A percentile compares a stretch with the other conserved stretches of the same genome.
phyloP scores from a whole-genome alignment of 2,329 filamentous ascomycete species.

The Pestalotiopsis sp. region DNA sequence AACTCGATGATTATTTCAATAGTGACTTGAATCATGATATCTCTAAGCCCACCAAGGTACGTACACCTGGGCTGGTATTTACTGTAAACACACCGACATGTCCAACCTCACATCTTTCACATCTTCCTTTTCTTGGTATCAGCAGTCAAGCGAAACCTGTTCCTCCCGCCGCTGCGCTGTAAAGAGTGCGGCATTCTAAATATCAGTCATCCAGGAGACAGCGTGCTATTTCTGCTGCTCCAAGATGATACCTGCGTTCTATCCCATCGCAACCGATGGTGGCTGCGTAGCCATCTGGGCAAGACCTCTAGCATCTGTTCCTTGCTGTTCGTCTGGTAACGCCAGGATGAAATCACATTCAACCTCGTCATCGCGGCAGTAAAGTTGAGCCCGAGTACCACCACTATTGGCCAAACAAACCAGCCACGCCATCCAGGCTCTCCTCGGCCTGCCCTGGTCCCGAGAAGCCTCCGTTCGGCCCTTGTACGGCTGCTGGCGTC shows the following conservation, averaged over 20 bases:
- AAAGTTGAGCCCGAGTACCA: neutral
- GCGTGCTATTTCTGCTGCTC: neutral
- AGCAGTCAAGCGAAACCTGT: no score
- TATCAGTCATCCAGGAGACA: neutral
- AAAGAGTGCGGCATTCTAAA: no score
- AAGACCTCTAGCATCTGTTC: neutral
- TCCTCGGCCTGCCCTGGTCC: constrained; percentile 44
- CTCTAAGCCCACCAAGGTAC: no score
- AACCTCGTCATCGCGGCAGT: neutral
- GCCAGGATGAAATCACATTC: neutral
- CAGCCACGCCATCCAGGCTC: constrained; percentile 56
- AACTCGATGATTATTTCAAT: no score
- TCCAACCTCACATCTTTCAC: no score
- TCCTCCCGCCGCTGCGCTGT: no score
- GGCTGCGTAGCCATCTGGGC: neutral
- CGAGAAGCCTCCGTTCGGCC: constrained; percentile 23
- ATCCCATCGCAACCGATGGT: neutral
- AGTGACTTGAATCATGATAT: no score
- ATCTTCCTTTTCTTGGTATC: no score
- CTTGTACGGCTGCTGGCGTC: constrained; percentile 42
- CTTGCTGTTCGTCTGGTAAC: neutral
- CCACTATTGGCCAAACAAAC: constrained; percentile 43
- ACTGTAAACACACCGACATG: no score
- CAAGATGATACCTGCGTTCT: neutral
- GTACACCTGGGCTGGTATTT: no score